A percentile compares a stretch with the other conserved stretches of the same genome.
Conservation (phyloP, 2,329 filamentous ascomycete species). For the Scedosporium minutisporum region DNA sequence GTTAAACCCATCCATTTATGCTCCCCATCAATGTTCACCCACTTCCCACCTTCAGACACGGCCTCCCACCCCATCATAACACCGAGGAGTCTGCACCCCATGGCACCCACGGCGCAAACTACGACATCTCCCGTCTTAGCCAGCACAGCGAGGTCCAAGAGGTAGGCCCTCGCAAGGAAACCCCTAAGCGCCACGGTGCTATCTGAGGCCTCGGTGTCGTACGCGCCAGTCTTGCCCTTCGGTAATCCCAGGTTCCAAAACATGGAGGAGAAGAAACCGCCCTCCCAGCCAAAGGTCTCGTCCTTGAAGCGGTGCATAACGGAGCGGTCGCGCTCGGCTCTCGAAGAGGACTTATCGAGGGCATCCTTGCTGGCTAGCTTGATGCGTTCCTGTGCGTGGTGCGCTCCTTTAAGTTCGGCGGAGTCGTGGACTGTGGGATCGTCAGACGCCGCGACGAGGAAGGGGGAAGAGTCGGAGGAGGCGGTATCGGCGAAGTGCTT, state of each 20-base stretch:
- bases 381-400: conserved; percentile 66
- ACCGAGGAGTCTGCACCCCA: conserved; percentile 63
- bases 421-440: conserved; percentile 66
- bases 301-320: conserved; percentile 60
- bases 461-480: conserved; percentile 21
- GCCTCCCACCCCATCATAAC: conserved; percentile 84
- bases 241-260: conserved; percentile 68
- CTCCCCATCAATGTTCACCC: conserved; percentile 72
- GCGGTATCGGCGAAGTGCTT: conserved; percentile 26
- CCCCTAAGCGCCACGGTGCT: conserved; percentile 60
- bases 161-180: conserved; percentile 69
- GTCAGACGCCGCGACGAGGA: conserved; percentile 66
- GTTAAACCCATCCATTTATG: conserved; percentile 49
- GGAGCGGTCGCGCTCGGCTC: conserved; percentile 29
- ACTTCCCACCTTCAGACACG: conserved; percentile 48
- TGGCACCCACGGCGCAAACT: conserved; percentile 67
- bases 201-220: conserved; percentile 29
- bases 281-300: conserved; percentile 76
- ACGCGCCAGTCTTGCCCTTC: conserved; percentile 22
- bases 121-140: conserved; percentile 58
- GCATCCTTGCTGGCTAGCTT: conserved; percentile 58
- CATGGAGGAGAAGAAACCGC: conserved; percentile 72
- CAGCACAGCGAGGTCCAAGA: conserved; percentile 71
- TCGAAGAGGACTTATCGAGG: conserved; percentile 19
- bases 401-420: conserved; percentile 47